phyloP scores from a whole-genome alignment of 208 protist species.

The Crithidia thermophila region DNA sequence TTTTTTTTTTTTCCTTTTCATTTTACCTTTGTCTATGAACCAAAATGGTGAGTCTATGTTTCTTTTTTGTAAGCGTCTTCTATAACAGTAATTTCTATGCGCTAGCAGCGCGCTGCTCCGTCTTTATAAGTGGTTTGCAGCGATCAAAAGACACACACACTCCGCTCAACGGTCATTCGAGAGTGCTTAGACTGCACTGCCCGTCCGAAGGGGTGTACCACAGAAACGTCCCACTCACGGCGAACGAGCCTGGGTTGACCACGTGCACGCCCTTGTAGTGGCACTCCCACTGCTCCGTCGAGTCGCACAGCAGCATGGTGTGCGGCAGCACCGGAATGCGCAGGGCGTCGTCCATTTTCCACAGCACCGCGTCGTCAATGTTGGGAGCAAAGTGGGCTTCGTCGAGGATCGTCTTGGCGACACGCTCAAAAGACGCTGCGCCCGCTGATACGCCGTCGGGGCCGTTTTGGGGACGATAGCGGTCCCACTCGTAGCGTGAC shows the following conservation, averaged over 20 bases:
- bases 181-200: conserved; percentile 79
- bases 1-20: no score
- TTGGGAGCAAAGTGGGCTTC: conserved; percentile 80
- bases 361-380: conserved; percentile 62
- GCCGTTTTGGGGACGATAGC: conserved; percentile 16
- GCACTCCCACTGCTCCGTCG: conserved; percentile 90
- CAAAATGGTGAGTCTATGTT: no score
- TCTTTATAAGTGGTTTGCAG: no score
- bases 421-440: conserved; percentile 65
- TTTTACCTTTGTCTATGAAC: no score
- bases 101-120: no score
- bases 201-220: conserved; percentile 91
- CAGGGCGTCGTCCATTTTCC: conserved; percentile 79
- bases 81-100: no score
- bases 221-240: conserved; percentile 74
- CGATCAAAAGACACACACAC: no score
- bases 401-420: conserved; percentile 83
- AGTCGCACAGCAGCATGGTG: conserved; percentile 88
- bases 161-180: no score
- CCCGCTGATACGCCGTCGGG: not conserved
- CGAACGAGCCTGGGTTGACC: conserved; percentile 88
- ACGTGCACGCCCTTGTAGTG: conserved; percentile 83
- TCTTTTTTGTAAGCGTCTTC: no score
- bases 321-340: conserved; percentile 75
- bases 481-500: conserved; percentile 31